phyloP scores from a whole-genome alignment of 306 rosid species.

The Crotalaria pallida region DNA sequence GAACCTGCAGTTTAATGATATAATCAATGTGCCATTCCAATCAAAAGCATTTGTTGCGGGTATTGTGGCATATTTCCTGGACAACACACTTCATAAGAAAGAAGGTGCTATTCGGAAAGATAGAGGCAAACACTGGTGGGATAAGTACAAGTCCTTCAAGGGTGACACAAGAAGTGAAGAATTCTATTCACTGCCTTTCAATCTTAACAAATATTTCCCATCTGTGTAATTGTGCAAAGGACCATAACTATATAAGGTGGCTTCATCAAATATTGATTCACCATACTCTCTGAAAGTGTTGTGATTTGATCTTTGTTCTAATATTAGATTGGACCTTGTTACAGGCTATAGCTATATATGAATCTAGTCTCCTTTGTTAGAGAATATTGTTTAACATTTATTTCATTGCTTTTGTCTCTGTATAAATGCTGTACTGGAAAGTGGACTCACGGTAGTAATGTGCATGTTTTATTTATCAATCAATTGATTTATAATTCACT shows the following conservation, averaged over 20 bases:
- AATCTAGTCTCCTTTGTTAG: conserved; percentile 24
- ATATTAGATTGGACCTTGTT: conserved; percentile 20
- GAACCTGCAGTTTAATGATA: conserved; percentile 78
- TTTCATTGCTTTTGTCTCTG: conserved; percentile 45
- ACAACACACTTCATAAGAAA: conserved; percentile 73
- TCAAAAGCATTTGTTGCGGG: conserved; percentile 95
- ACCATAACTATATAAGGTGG: conserved; percentile 2
- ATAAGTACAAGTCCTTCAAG: conserved; percentile 73
- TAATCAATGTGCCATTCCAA: conserved; percentile 83
- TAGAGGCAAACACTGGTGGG: conserved; percentile 99
- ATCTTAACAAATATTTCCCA: conserved; percentile 92
- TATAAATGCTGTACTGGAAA: conserved; percentile 43
- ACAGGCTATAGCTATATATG: conserved; percentile 31
- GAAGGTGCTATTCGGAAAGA: conserved; percentile 64
- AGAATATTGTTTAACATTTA: conserved; percentile 38
- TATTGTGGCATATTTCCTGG: conserved; percentile 71
- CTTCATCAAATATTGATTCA: conserved; percentile 27
- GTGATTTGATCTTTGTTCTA: conserved; percentile 20
- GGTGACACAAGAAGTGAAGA: conserved; percentile 85
- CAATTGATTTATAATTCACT: background rate
- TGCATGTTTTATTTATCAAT: conserved; percentile 23
- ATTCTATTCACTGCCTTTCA: conserved; percentile 91
- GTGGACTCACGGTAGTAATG: conserved; percentile 31
- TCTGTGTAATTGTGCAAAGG: conserved; percentile 55
- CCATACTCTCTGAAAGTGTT: conserved; percentile 6